phyloP scores from a whole-genome alignment of 345 rosid genomes.

The Cardamine occulta region DNA sequence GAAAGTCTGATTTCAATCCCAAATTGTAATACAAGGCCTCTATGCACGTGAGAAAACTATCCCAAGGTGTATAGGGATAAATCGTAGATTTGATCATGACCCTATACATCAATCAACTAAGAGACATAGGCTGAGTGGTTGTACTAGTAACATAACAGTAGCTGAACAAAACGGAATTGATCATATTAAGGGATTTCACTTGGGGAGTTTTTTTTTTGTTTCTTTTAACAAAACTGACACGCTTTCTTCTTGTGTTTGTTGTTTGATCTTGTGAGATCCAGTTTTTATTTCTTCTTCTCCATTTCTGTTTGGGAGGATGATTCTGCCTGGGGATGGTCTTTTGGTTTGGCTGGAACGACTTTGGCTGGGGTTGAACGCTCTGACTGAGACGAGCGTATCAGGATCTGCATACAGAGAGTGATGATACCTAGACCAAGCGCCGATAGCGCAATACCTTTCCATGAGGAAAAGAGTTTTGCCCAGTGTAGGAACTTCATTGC shows the following conservation, averaged over 20 bases:
- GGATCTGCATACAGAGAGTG: conserved; percentile 76
- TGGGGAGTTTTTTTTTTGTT: background rate
- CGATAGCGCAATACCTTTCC: conserved; percentile 75
- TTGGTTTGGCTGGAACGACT: conserved; percentile 67
- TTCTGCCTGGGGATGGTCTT: conserved; percentile 35
- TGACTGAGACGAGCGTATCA: conserved; percentile 81
- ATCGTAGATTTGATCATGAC: conserved; percentile 39
- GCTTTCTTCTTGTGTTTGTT: conserved; percentile 36
- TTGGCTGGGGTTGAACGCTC: conserved; percentile 86
- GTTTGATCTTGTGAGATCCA: conserved; percentile 17
- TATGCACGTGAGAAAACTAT: conserved; percentile 25
- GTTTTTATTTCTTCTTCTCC: conserved; percentile 50
- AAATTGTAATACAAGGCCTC: conserved; percentile 40
- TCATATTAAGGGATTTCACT: conserved; percentile 29
- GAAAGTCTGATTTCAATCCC: conserved; percentile 14
- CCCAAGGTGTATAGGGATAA: conserved; percentile 37
- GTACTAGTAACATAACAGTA: background rate
- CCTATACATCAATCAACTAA: conserved; percentile 37
- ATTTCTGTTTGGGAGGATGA: conserved; percentile 41
- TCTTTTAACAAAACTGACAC: conserved; percentile 38
- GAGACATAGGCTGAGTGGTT: conserved; percentile 15
- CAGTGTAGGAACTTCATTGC: conserved; percentile 63
- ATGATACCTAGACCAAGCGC: conserved; percentile 58
- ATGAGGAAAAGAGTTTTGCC: conserved; percentile 72
- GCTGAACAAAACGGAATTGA: conserved; percentile 32